Base-by-base conservation (phyloP, 1,139 yeast genomes). In the Casaregolazyma lundiana region DNA sequence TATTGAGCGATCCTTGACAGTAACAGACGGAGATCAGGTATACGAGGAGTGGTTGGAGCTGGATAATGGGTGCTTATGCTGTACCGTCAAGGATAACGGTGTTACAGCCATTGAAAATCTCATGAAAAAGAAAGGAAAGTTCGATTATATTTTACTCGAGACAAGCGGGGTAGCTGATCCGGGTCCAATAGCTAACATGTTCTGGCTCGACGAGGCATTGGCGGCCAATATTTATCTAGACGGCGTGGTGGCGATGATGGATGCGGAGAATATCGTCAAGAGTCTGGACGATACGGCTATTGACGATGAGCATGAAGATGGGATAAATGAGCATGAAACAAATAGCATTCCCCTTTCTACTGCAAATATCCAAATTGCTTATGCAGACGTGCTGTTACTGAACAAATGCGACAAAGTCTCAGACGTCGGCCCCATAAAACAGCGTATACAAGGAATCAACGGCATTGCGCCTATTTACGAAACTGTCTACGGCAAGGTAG, bases 81-180 rank as follows among this genome's bases (percentile, higher is more conserved):
- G 98, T 59, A 86, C 97, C 0, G 95, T 94, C 19, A 89, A 88
- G 62, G 97, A 90, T 62, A 85, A 81, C 49, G 98, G 98, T 5
- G 97, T 92, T 1, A 73, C 83, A 34, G 99, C 99, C 0, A 89
- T 92, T 50, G 99, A 92, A 64, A 80, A 87, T 51, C 75, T 92
- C 57, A 81, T 92, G 56, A 84, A 80, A 42, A 76, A 81, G 42
- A 77, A 84, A 35, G 84, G 82, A 13, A 76, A 75, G 46, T 90
- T 92, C 50, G 98, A 94, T 63, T 86, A 92, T 60, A 89, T 92
- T 21, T 65, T 92, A 21, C 69, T 94, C 47, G 99, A 92, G 62
- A 94, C 99, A 0, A 88, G 97, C 0, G 99, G 99, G 0, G 75
- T 94, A n/a, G 98, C 99, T 0, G 97, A 92, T 62, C 98, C 98